A percentile compares a stretch with the other conserved stretches of the same genome.
phyloP scores from a whole-genome alignment of 441 rosid species.

The Erodium texanum region DNA sequence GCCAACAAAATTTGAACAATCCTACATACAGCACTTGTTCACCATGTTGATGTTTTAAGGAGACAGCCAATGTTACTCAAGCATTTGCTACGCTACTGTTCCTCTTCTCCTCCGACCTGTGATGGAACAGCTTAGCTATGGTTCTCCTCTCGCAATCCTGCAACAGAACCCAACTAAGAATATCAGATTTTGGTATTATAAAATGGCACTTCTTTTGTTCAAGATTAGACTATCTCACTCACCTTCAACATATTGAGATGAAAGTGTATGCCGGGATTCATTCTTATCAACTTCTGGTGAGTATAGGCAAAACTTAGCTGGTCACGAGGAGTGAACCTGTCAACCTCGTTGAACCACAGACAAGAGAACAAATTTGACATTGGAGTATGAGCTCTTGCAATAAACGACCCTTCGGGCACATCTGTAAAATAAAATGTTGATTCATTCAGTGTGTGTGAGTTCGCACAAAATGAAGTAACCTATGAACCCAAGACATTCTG shows the following conservation, averaged over 20 bases:
- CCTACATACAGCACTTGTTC: no score
- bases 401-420: constrained; percentile 97
- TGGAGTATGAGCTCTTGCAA: constrained; percentile 89
- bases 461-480: constrained; percentile 8
- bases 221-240: no score
- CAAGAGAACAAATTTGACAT: constrained; percentile 96
- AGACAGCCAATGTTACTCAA: no score
- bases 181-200: no score
- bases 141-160: constrained; percentile 97
- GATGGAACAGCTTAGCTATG: constrained; percentile 70
- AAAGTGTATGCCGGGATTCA: constrained; percentile 70
- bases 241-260: constrained; percentile 98
- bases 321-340: constrained; percentile 91
- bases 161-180: no score
- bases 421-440: no score
- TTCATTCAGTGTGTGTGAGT: no score
- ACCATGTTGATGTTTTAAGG: no score
- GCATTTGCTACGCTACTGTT: constrained; percentile 23
- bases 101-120: constrained; percentile 68
- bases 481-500: constrained; percentile 34
- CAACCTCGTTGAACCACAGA: constrained; percentile 98
- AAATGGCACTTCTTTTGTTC: no score
- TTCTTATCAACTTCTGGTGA: constrained; percentile 72
- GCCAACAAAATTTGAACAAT: no score
- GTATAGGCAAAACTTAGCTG: constrained; percentile 92